These are phyloP conservation scores for Bathelium albidoporum DNA, from an alignment of 495 filamentous ascomycete genomes.

Conservation along the genomic window DNA sequence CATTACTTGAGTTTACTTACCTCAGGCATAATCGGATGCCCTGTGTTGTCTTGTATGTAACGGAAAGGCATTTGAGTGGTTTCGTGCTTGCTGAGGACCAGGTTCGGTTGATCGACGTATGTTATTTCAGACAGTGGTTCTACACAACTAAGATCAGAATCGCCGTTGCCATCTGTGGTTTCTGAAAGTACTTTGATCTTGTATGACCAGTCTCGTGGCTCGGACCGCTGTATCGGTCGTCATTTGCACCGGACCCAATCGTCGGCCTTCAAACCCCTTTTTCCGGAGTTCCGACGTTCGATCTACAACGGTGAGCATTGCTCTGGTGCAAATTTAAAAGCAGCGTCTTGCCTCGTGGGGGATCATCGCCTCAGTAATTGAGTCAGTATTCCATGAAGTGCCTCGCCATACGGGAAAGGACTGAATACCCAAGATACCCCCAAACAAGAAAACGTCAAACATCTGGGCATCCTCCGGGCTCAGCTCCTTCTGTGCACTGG, in stretches of 20 bases:
- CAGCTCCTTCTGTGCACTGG: slow-evolving; percentile 66
- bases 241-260: slow-evolving; percentile 92
- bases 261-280: slow-evolving; percentile 81
- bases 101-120: slow-evolving; percentile 78
- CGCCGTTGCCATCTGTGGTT: not conserved
- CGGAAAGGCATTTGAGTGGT: slow-evolving; percentile 95
- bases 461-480: slow-evolving; percentile 66
- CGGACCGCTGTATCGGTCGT: slow-evolving; percentile 95
- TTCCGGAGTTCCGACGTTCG: slow-evolving; percentile 85
- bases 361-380: slow-evolving; percentile 66
- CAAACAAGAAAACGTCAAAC: slow-evolving; percentile 91
- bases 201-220: slow-evolving; percentile 80
- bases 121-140: slow-evolving; percentile 64
- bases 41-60: slow-evolving; percentile 68
- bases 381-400: slow-evolving; percentile 5
- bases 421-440: slow-evolving; percentile 79
- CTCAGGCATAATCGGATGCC: slow-evolving; percentile 78
- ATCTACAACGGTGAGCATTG: slow-evolving; percentile 42
- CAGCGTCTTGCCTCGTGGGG: slow-evolving; percentile 66
- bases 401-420: not conserved
- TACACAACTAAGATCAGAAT: too few relatives aligned
- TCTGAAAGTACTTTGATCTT: slow-evolving; percentile 57
- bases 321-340: not conserved
- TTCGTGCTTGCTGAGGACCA: slow-evolving; percentile 82
- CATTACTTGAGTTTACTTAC: slow-evolving; percentile 39